These are phyloP conservation scores for Entophlyctis luteolus DNA, from an alignment of 192 early-diverging fungal genomes.

Conservation along the genomic window DNA sequence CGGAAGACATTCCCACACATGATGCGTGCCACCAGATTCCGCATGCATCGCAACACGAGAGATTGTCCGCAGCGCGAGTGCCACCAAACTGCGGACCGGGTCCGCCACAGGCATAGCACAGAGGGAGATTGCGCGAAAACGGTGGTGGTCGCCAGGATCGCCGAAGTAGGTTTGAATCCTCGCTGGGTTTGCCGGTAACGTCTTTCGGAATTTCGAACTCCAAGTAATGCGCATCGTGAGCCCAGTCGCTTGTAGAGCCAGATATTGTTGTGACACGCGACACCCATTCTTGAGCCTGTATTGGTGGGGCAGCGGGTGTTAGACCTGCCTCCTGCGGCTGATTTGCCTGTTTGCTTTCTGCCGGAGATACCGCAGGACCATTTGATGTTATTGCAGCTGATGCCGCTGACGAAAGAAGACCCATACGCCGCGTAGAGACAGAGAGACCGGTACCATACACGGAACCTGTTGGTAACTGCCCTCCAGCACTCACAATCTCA, in stretches of 20 bases:
- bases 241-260: slow-evolving; percentile 6
- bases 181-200: neutral
- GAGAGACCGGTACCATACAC: neutral
- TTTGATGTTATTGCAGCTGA: neutral
- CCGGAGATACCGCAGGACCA: neutral
- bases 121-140: slow-evolving; percentile 19
- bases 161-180: slow-evolving; percentile 15
- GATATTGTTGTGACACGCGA: neutral
- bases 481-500: neutral
- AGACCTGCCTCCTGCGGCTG: too few species aligned
- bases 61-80: slow-evolving; percentile 25
- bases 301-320: neutral
- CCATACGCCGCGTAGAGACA: neutral
- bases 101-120: neutral
- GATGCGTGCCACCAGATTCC: slow-evolving; percentile 52
- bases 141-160: slow-evolving; percentile 14
- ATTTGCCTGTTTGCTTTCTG: too few species aligned
- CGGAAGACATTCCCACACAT: slow-evolving; percentile 41
- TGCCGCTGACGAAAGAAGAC: neutral
- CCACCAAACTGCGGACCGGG: neutral
- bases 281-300: neutral
- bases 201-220: neutral
- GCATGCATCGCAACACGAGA: slow-evolving; percentile 54
- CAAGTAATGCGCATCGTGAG: neutral
- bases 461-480: neutral